phyloP scores from a whole-genome alignment of 1,139 yeast species.

The Geotrichum aggregatum region DNA sequence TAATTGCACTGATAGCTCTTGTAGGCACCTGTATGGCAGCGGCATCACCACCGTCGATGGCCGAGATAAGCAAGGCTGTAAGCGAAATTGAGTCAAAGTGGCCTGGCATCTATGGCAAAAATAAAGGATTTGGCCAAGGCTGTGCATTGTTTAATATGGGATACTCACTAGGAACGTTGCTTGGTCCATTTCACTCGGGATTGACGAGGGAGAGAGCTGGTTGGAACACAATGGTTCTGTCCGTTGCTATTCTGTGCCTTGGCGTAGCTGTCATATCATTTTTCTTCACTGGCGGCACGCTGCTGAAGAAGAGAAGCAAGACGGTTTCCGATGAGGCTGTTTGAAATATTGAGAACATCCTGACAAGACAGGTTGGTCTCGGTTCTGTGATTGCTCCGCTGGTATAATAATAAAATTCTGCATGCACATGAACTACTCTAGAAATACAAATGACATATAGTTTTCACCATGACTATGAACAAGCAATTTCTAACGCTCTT shows the following conservation, averaged over 20 bases:
- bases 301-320: constrained; percentile 2
- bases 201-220: constrained; percentile 29
- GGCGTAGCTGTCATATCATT: constrained; percentile 30
- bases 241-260: constrained; percentile 32
- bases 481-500: too few relatives aligned
- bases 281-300: constrained; percentile 32
- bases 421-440: too few relatives aligned
- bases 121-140: constrained; percentile 38
- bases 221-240: constrained; percentile 30
- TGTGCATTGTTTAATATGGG: constrained; percentile 38
- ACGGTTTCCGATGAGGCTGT: background rate
- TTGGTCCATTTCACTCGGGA: constrained; percentile 39
- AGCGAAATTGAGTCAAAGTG: constrained; percentile 28
- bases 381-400: too few relatives aligned
- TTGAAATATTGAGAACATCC: too few relatives aligned
- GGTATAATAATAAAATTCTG: too few relatives aligned
- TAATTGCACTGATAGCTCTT: constrained; percentile 34
- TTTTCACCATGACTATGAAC: too few relatives aligned
- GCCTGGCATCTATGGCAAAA: constrained; percentile 36
- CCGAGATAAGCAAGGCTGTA: constrained; percentile 33
- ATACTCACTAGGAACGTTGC: constrained; percentile 35
- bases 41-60: constrained; percentile 33
- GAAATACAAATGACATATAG: too few relatives aligned
- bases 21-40: constrained; percentile 31
- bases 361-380: too few relatives aligned